Percentiles rank a stretch among this genome's conserved stretches.
These are phyloP conservation scores for Fusarium bulbicola DNA, from an alignment of 2,329 filamentous ascomycete species.

Conservation along the genomic window DNA sequence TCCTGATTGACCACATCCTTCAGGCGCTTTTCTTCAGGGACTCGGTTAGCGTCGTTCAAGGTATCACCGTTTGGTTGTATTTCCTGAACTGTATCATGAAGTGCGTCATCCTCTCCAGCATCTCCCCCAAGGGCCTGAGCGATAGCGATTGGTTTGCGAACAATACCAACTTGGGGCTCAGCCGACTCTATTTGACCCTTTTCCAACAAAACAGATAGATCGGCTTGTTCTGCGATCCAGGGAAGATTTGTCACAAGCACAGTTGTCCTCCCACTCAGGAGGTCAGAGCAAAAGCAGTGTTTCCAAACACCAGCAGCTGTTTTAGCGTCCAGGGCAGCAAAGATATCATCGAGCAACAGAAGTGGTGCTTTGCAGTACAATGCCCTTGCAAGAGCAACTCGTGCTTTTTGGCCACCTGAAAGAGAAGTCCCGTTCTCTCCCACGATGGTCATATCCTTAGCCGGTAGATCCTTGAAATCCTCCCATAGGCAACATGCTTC, in stretches of 20 bases:
- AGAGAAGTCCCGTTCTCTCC: slow-evolving; percentile 65
- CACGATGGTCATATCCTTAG: slow-evolving; percentile 61
- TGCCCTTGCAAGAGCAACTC: slow-evolving; percentile 65
- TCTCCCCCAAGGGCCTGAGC: slow-evolving; percentile 50
- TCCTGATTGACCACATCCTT: slow-evolving; percentile 59
- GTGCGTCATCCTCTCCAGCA: slow-evolving; percentile 46
- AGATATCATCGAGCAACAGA: slow-evolving; percentile 67
- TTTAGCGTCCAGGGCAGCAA: slow-evolving; percentile 67
- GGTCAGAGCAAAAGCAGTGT: slow-evolving; percentile 64
- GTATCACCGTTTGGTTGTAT: slow-evolving; percentile 43
- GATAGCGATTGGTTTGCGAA: slow-evolving; percentile 56
- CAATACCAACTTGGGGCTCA: slow-evolving; percentile 57
- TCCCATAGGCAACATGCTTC: slow-evolving; percentile 63
- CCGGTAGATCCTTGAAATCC: slow-evolving; percentile 61
- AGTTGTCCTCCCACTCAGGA: slow-evolving; percentile 63
- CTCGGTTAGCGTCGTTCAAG: slow-evolving; percentile 46
- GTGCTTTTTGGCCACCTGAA: slow-evolving; percentile 65
- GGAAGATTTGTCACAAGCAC: slow-evolving; percentile 67
- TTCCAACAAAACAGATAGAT: slow-evolving; percentile 57
- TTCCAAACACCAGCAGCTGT: slow-evolving; percentile 66
- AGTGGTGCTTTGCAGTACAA: slow-evolving; percentile 65
- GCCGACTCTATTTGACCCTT: slow-evolving; percentile 53
- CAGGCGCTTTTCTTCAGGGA: slow-evolving; percentile 47
- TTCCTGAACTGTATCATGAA: slow-evolving; percentile 38
- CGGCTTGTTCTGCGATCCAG: slow-evolving; percentile 62